Conservation (phyloP, 1,284 basidiomycete genomes). For the Agaricales sp. region DNA sequence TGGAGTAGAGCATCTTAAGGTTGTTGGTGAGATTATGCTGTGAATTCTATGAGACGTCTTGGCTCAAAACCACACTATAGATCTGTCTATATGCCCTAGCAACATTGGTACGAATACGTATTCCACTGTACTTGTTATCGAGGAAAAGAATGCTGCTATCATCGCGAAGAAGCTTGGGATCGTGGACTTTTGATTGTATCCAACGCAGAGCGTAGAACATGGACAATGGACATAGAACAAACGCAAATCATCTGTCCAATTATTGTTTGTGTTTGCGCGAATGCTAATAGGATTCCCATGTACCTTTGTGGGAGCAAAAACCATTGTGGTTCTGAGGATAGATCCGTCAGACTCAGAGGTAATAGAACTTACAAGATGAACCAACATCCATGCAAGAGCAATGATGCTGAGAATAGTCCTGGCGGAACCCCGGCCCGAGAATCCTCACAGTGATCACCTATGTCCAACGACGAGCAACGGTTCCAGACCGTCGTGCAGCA, state of each 20-base stretch:
- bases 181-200: too few species aligned
- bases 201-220: too few species aligned
- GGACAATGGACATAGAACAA: too few species aligned
- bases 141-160: slow-evolving; percentile 37
- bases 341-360: too few species aligned
- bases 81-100: slow-evolving; percentile 33
- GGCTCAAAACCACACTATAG: too few species aligned
- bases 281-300: not conserved
- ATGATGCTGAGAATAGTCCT: too few species aligned
- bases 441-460: not conserved
- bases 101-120: slow-evolving; percentile 42
- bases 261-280: not conserved
- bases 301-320: too few species aligned
- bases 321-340: too few species aligned
- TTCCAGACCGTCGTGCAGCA: slow-evolving; percentile 47
- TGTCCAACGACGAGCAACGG: slow-evolving; percentile 14
- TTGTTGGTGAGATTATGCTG: too few species aligned
- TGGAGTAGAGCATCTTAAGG: slow-evolving; percentile 12
- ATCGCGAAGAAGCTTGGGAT: slow-evolving; percentile 34
- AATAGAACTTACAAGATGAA: too few species aligned
- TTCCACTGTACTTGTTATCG: slow-evolving; percentile 36
- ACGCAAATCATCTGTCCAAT: not conserved
- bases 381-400: too few species aligned
- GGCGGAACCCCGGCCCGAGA: not conserved
- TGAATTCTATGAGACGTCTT: too few species aligned